phyloP scores from a whole-genome alignment of 1,284 basidiomycete species.

The Abortiporus biennis region DNA sequence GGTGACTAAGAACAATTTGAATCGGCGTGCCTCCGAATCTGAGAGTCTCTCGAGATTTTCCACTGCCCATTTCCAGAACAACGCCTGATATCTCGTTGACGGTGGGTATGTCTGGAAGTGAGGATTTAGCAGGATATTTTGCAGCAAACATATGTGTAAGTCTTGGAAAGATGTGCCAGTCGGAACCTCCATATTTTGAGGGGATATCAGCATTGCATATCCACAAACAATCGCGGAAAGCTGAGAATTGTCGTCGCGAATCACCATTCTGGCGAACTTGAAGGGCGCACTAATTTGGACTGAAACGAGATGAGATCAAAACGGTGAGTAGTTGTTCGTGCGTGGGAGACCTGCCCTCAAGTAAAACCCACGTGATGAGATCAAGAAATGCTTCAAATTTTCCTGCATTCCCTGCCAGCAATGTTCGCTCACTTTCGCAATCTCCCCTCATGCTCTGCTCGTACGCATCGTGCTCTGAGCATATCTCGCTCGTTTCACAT shows the following conservation, averaged over 20 bases:
- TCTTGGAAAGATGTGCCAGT: constrained; percentile 23
- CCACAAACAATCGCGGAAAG: constrained; percentile 26
- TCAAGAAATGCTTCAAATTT: constrained; percentile 19
- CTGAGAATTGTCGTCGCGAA: no score
- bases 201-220: constrained; percentile 50
- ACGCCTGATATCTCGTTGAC: constrained; percentile 49
- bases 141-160: constrained; percentile 50
- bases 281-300: not conserved
- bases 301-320: not conserved
- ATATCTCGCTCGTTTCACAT: no score
- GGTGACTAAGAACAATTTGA: constrained; percentile 7
- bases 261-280: no score
- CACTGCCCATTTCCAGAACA: constrained; percentile 71
- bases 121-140: constrained; percentile 39
- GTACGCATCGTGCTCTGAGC: constrained; percentile 2
- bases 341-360: constrained; percentile 23
- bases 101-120: constrained; percentile 57
- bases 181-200: constrained; percentile 36
- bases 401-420: constrained; percentile 17
- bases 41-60: constrained; percentile 40
- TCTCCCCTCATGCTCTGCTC: constrained; percentile 15
- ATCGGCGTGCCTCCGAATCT: constrained; percentile 33
- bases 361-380: constrained; percentile 15
- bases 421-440: constrained; percentile 27
- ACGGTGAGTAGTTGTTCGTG: no score